Base-by-base conservation (phyloP, 1,139 yeast species). In the Petasospora fabianii region DNA sequence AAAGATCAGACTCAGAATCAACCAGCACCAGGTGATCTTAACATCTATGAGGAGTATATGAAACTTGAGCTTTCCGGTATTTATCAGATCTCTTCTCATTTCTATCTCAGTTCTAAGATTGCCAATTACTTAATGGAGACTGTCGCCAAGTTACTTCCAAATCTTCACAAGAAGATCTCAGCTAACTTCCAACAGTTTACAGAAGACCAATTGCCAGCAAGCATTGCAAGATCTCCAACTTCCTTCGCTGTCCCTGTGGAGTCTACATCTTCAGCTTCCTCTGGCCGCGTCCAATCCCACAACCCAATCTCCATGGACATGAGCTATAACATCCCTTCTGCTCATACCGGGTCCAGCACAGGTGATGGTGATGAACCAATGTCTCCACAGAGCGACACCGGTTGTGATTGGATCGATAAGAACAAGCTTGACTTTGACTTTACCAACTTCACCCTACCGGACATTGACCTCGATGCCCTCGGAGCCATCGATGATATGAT, bases 321-420 rank as follows among this genome's bases (percentile, higher is more conserved):
- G 40, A 17, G 37, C 1, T 39, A 35, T 14, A 27, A 19, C 35
- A 20, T 38, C 9, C 32, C 33, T 12, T 16, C 36, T 10, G 16
- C 21, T n/a, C 16, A 18, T 11, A 16, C 35, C 10, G 18, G 20
- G 14, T 22, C 32, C 6, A 7, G 13, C 24, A 7, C 32, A n/a
- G 8, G 14, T 4, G 29, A 12, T 3, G 4, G 26, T 5, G 36
- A 12, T 3, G 50, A 43, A 16, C 53, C 52, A 34, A 11, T 38
- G 24, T 64, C 69, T n/a, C 73, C 75, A 6, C 52, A 59, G 8
- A 64, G 71, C 11, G 76, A 71, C 33, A 70, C 76, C 3, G 77
- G 77, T 1, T 72, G 77, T 59, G 73, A 71, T 46, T 72, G 77
- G 76, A 69, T 72, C 31, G 77, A 72, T 49, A 71, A 69, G 40